These are phyloP conservation scores for Caryopteris hybrid DNA, from an alignment of 305 asterid genomes.

Conservation along the genomic window DNA sequence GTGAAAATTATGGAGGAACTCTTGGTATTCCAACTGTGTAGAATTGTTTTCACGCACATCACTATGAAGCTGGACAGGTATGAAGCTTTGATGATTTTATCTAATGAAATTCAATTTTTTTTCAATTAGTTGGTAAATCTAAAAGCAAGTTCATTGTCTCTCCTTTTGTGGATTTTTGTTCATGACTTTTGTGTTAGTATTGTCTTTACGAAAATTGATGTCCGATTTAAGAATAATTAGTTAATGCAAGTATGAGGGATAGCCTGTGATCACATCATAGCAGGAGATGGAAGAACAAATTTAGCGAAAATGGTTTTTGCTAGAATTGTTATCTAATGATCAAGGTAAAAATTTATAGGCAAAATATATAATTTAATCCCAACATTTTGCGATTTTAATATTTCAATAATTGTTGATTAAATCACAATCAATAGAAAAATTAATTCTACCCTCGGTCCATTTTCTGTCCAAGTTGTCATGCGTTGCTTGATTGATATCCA, in stretches of 20 bases:
- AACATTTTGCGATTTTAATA: too few relatives aligned
- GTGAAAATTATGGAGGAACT: conserved; percentile 66
- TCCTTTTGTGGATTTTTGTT: not conserved
- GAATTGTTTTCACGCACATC: not conserved
- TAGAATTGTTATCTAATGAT: too few relatives aligned
- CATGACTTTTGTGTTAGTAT: too few relatives aligned
- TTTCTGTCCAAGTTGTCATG: too few relatives aligned
- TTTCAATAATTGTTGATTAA: too few relatives aligned
- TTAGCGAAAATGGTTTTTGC: too few relatives aligned
- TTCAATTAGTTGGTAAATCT: not conserved
- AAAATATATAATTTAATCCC: too few relatives aligned
- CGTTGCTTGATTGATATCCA: too few relatives aligned
- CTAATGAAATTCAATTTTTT: not conserved
- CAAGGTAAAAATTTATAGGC: too few relatives aligned
- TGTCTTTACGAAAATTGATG: not conserved
- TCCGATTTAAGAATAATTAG: not conserved
- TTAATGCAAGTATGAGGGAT: not conserved
- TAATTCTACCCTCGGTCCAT: too few relatives aligned
- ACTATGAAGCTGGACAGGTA: not conserved
- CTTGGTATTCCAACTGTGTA: conserved; percentile 35
- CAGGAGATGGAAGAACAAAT: not conserved
- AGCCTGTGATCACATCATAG: not conserved
- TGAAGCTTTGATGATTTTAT: not conserved
- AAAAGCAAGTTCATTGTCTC: not conserved
- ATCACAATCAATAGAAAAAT: too few relatives aligned